Evolutionary conservation across 2,329 filamentous ascomycete genomes (phyloP).

Genomic region (Trichoderma atrobrunneum): DNA sequence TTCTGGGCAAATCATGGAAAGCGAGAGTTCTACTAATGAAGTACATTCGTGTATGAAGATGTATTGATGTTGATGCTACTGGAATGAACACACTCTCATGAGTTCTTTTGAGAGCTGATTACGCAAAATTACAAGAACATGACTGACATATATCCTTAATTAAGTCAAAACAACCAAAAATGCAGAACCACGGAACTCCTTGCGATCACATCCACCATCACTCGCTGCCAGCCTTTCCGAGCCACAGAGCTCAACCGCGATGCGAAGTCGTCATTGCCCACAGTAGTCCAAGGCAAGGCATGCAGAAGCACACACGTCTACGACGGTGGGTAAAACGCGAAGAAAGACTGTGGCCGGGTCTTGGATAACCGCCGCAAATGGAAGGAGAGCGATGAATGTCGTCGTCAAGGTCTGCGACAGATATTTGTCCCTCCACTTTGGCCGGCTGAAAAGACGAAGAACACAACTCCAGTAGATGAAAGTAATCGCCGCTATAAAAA

Average conservation of each 20-base stretch:
- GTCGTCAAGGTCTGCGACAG: neutral
- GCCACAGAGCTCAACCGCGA: neutral
- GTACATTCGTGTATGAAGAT: neutral
- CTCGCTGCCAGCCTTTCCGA: neutral
- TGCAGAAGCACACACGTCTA: slow-evolving; percentile 6
- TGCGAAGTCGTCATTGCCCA: neutral
- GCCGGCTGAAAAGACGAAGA: slow-evolving; percentile 12
- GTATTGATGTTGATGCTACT: neutral
- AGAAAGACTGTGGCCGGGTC: slow-evolving; percentile 16
- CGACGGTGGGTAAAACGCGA: slow-evolving; percentile 10
- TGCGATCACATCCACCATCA: slow-evolving; percentile 66
- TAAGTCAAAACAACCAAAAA: neutral
- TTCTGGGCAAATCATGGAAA: neutral
- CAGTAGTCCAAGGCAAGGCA: slow-evolving; percentile 34
- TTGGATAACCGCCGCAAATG: neutral
- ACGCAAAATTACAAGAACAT: neutral
- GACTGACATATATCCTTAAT: neutral
- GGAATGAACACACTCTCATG: neutral
- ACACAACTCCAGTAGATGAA: slow-evolving; percentile 12
- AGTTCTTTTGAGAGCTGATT: neutral
- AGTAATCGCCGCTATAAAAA: slow-evolving; percentile 6
- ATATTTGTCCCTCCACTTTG: slow-evolving; percentile 11
- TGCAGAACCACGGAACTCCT: neutral
- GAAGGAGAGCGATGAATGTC: slow-evolving; percentile 2
- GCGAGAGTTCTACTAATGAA: neutral